Evolutionary conservation across 306 rosid species (phyloP), one percentile per base, ranked within the genome.

Genomic region (Clitoria ternatea): DNA sequence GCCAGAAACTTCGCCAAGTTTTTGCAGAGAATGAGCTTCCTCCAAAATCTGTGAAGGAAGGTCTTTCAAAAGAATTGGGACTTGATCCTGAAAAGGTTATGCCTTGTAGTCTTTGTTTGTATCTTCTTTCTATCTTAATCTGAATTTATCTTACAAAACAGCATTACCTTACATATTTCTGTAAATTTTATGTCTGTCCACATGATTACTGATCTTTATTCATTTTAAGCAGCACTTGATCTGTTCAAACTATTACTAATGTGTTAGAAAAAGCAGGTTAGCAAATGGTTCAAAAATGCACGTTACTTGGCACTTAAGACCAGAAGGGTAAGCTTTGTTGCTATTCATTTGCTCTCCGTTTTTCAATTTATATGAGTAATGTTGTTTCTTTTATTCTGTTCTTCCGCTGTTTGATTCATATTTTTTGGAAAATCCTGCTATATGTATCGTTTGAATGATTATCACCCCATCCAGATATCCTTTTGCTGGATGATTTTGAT

Each of bases 281-380:
- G 87, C 86, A 92, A 92, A 85, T 92, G 98, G 98, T 92, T 92
- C 89, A 92, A 92, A 84, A 92, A 92, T 75, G 87, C 98, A 32
- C 98, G 98, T 30, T 92, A 92, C 74, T 29, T 82, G 27, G 92
- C 98, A 33, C 94, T 92, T 55, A 90, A 81, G 81, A 76, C 86
- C 75, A 76, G 96, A 79, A 92, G 86, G 92, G 98, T 92, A 57
- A 77, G 82, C 66, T 79, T 48, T 15, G 29, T 14, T 23, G 61
- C 29, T 37, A 4, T 23, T 40, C 39, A 50, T 37, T 67, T 48
- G 32, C 57, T 59, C 47, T 63, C 40, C 13, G 3, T 14, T 57
- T 45, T 67, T 15, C 18, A 10, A 11, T 44, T 5, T 45, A 32
- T 24, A 10, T 6, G 2, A 72, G 53, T 53, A 5, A 19, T 42